Conservation (phyloP, 2,329 filamentous ascomycete genomes). For the Tolypocladium tundrense region DNA sequence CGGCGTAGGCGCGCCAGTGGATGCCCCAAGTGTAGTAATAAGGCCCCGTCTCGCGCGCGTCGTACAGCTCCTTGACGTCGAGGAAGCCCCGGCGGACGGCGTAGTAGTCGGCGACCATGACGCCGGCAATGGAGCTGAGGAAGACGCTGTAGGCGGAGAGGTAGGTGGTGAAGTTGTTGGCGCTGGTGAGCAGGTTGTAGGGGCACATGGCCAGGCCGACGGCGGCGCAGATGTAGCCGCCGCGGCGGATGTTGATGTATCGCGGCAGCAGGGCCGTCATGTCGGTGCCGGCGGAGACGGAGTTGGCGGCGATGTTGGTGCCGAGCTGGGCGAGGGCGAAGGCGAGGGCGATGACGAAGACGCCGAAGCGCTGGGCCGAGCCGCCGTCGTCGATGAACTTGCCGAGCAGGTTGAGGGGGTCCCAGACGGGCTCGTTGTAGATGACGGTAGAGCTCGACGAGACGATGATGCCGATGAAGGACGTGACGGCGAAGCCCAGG, state of each 20-base stretch:
- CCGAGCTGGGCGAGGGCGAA: conserved; percentile 75
- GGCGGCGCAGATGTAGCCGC: conserved; percentile 73
- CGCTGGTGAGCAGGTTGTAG: conserved; percentile 63
- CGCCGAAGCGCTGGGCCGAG: conserved; percentile 59
- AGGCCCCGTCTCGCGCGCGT: conserved; percentile 50
- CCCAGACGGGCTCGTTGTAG: conserved; percentile 60
- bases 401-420: conserved; percentile 57
- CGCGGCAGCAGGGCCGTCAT: conserved; percentile 72
- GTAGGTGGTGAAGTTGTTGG: conserved; percentile 84
- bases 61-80: conserved; percentile 70
- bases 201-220: conserved; percentile 81
- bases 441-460: conserved; percentile 63
- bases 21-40: conserved; percentile 70
- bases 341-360: conserved; percentile 61
- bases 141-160: conserved; percentile 89
- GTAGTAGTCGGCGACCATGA: conserved; percentile 85
- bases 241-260: conserved; percentile 75
- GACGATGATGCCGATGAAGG: conserved; percentile 74
- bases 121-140: conserved; percentile 86
- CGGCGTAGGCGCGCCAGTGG: conserved; percentile 74
- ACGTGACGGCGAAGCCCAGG: conserved; percentile 63
- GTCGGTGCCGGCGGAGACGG: conserved; percentile 72
- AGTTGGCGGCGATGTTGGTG: conserved; percentile 82
- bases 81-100: conserved; percentile 73
- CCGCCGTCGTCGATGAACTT: conserved; percentile 59